Base-by-base conservation (phyloP, 106 monocot species). In the Hemerocallis citrina region DNA sequence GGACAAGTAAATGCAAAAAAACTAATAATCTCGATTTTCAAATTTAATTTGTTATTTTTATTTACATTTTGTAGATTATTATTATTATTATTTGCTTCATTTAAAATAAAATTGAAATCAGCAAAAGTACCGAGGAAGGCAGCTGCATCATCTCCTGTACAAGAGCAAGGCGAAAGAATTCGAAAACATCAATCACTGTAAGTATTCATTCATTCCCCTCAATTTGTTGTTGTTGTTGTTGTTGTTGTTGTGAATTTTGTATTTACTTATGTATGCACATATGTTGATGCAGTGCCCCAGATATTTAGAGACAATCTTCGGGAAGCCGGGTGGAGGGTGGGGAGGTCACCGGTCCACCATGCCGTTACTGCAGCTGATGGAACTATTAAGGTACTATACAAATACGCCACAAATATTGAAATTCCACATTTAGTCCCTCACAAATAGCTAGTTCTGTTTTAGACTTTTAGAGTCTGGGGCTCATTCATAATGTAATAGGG, bases 41-140 rank as follows among this genome's bases (percentile, higher is more conserved):
- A 52, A 7, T 45, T 9, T 15, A 22, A 5, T 12, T 25, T 45
- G 6, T 37, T 21, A 57, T 46, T 24, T 61, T 52, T 1, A 19
- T 65, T 63, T 17, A 31, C 25, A 7, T 34, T 37, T 35, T 34
- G 9, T 14, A n/a, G n/a, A n/a, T n/a, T n/a, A n/a, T n/a, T n/a
- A n/a, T n/a, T n/a, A 23, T 12, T 52, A 44, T 44, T 4, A 20
- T 75, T 45, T 47, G 62, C 42, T 20, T 47, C 1, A 4, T 10
- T 61, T 35, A 5, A 14, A 57, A 47, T 13, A 17, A 58, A 57
- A 47, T 50, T 63, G 35, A 10, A 7, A n/a, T n/a, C 78, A 96
- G 95, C 81, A 90, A 90, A 90, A 84, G 30, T 96, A 96, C 34
- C 65, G 90, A 68, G 95, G 95, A 24, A 90, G 81, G 68, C 95